These are phyloP conservation scores for Corylus heterophylla DNA, from an alignment of 306 rosid genomes.

Conservation along the genomic window DNA sequence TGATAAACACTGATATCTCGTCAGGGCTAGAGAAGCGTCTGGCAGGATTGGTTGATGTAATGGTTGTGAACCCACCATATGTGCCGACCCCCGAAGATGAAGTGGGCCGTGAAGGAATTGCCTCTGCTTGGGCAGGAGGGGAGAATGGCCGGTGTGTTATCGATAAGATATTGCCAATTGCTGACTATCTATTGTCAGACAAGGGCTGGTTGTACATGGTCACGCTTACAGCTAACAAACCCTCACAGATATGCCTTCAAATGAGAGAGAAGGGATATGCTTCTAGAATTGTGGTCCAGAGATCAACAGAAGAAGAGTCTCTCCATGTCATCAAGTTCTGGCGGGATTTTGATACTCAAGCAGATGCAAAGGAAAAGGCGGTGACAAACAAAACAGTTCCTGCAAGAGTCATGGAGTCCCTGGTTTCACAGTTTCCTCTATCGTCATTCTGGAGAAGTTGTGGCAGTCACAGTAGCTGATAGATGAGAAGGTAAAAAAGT, in stretches of 20 bases:
- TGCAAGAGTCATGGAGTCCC: constrained; percentile 35
- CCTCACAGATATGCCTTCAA: constrained; percentile 68
- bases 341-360: constrained; percentile 49
- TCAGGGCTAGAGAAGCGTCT: constrained; percentile 77
- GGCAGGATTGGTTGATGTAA: constrained; percentile 74
- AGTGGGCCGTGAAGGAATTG: constrained; percentile 77
- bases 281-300: constrained; percentile 75
- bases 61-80: constrained; percentile 95
- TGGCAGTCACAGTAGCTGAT: constrained; percentile 31
- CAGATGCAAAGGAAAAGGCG: constrained; percentile 28
- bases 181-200: constrained; percentile 70
- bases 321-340: constrained; percentile 93
- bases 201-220: constrained; percentile 95
- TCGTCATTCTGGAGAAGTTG: constrained; percentile 43
- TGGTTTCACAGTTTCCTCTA: constrained; percentile 49
- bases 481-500: constrained; percentile 24
- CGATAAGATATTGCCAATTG: constrained; percentile 72
- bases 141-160: constrained; percentile 86
- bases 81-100: constrained; percentile 97
- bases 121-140: constrained; percentile 95
- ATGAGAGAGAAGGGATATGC: constrained; percentile 87
- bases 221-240: constrained; percentile 73
- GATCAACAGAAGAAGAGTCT: constrained; percentile 90
- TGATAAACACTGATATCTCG: constrained; percentile 73
- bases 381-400: constrained; percentile 32